Base-by-base conservation (phyloP, 169 alveolate species). In the Plasmodium knowlesi region DNA sequence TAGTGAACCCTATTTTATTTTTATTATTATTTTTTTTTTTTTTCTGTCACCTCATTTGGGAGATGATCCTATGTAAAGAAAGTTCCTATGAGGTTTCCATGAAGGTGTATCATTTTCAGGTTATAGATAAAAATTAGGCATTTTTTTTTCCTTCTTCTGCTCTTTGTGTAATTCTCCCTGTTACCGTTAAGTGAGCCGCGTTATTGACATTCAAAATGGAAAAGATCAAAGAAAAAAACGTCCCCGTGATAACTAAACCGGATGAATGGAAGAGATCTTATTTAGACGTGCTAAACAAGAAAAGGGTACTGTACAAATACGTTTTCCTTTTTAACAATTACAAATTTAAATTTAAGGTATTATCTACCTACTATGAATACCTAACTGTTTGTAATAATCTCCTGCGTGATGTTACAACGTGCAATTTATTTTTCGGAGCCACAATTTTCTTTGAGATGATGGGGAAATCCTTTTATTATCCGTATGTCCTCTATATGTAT, bases 281-380 rank as follows among this genome's bases (percentile, higher is more conserved):
- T 76, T 12, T 86, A 28, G 86, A 86, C 61, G 61, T 86, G 70
- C 67, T 86, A 54, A 86, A 50, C 46, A 86, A 86, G 70, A 73
- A 76, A 32, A 86, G 43, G 34, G 93, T 86, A 8, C 80, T 86
- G 80, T 86, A 86, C 61, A 86, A 86, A 67, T 86, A 86, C 67
- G 81, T 86, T 70, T 86, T 86, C 46, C 84, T 30, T 74, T 76
- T 74, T 53, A 86, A 86, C 71, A 86, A 86, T 76, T 86, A 86
- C 61, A 86, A 76, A 30, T 86, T 86, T 76, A 86, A 86, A 76
- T 86, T 86, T 86, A 86, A 86, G 80, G 67, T 86, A 19, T 16
- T 86, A n/a, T 86, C 93, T 4, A 86, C 93, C 12, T 86, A 86
- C 71, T 86, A 86, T 86, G 93, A 86, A 86, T 86, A 86, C 70